A percentile compares a stretch with the other conserved stretches of the same genome.
Evolutionary conservation across 2,329 filamentous ascomycete species (phyloP).

Genomic region (Claviceps sp.): DNA sequence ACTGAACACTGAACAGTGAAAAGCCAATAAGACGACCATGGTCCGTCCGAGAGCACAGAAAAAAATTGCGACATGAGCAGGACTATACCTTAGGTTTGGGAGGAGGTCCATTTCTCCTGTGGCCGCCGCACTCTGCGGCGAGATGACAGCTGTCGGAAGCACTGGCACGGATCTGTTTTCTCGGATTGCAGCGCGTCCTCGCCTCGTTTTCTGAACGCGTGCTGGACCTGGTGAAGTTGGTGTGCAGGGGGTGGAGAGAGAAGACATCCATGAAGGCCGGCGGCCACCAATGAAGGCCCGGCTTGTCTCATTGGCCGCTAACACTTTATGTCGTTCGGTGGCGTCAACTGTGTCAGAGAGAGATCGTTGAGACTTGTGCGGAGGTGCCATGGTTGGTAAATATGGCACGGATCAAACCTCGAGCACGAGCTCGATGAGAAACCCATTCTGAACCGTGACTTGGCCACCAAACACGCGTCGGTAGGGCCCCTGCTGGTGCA

Average conservation of each 20-base stretch:
- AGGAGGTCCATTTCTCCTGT: not conserved
- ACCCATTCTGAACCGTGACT: not conserved
- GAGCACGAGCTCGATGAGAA: not conserved
- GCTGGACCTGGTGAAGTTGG: not conserved
- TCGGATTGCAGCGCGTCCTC: not conserved
- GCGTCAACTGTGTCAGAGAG: not conserved
- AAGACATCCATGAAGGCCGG: conserved; percentile 3
- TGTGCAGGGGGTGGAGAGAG: not conserved
- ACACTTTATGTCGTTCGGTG: not conserved
- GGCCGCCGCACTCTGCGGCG: not conserved
- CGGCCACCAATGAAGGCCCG: conserved; percentile 5
- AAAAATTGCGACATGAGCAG: not conserved
- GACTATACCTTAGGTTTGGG: not conserved
- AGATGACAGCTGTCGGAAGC: not conserved
- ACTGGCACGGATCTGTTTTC: not conserved
- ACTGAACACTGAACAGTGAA: too few relatives aligned
- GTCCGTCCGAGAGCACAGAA: not conserved
- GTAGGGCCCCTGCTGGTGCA: not conserved
- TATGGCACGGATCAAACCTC: not conserved
- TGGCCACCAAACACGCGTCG: not conserved
- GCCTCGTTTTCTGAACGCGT: not conserved
- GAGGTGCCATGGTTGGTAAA: not conserved
- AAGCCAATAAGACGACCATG: not conserved
- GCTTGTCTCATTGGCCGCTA: conserved; percentile 5
- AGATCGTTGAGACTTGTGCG: not conserved